phyloP scores from a whole-genome alignment of 257 asterid genomes.

The Solanum rostratum region DNA sequence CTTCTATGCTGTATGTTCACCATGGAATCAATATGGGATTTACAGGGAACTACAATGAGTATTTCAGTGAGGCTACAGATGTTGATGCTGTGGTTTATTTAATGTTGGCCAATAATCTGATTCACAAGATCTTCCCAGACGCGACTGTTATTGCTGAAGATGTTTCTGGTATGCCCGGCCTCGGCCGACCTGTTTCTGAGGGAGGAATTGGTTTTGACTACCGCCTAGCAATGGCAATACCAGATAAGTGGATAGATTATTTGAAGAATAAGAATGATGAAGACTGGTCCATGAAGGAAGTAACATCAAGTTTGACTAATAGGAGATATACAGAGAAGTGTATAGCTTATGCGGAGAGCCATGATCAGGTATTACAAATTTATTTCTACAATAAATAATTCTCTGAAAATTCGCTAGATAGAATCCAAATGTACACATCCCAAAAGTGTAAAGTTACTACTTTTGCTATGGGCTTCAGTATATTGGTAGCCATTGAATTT shows the following conservation, averaged over 20 bases:
- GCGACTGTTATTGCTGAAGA: conserved; percentile 93
- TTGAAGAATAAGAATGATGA: conserved; percentile 68
- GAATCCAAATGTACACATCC: not conserved
- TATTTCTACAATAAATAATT: not conserved
- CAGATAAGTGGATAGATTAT: conserved; percentile 94
- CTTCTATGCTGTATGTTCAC: conserved; percentile 94
- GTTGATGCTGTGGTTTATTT: conserved; percentile 87
- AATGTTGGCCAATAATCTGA: conserved; percentile 84
- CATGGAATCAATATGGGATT: conserved; percentile 80
- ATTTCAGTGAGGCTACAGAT: conserved; percentile 80
- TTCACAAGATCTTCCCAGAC: conserved; percentile 67
- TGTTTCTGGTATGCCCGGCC: conserved; percentile 98
- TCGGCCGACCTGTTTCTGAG: conserved; percentile 67
- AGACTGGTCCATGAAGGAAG: conserved; percentile 83
- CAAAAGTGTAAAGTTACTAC: not conserved
- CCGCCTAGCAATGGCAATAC: conserved; percentile 96
- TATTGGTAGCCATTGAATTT: not conserved
- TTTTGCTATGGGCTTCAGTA: not conserved
- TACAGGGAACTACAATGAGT: conserved; percentile 72
- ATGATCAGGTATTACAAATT: conserved; percentile 65
- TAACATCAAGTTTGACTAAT: conserved; percentile 72
- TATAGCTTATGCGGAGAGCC: conserved; percentile 96
- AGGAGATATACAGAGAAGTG: conserved; percentile 92
- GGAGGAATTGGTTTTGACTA: conserved; percentile 95
- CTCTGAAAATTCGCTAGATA: not conserved